Evolutionary conservation across 2,329 filamentous ascomycete genomes (phyloP), one percentile per base, ranked within the genome.

Genomic region (Pyricularia grisea): DNA sequence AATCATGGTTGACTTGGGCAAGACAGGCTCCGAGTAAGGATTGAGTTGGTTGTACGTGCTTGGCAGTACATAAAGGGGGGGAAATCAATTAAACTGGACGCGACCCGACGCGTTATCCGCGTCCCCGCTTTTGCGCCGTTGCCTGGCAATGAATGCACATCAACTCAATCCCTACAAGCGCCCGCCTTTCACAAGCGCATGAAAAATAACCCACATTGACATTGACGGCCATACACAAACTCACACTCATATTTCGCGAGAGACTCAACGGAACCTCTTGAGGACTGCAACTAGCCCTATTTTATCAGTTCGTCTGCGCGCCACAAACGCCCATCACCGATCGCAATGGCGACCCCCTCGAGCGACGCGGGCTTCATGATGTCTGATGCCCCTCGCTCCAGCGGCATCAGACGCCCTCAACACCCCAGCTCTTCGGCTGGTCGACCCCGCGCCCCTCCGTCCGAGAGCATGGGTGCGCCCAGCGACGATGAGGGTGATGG

Each of bases 401-500:
- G 77, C 78, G 58, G 74, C 77, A 68, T 61, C 42, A 82, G 84
- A 63, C 79, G 79, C 70, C 75, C 77, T 33, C 78, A 76, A 67
- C 79, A 82, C 68, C 81, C 82, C 69, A 83, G 84, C 63, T 87
- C 85, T 9, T 86, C 85, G 7, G 81, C 82, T 55, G 79, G 81
- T 17, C 82, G 85, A 55, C 85, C 86, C 30, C 79, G 85, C 72
- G 86, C 81, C 0, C 87, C 87, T n/a, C 87, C 86, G 1, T 89
- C 88, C 4, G 88, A 90, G 77, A 88, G 85, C 71, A 75, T 84
- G 71, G 87, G 83, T 68, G 85, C 83, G 0, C 81, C 82, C n/a
- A 89, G 87, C 71, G 87, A 90, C 70, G 86, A 89, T 69, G 87
- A 87, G 73, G 84, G 79, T 11, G 85, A 88, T 72, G 87, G 86